These are phyloP conservation scores for Eimeria tenella DNA, from an alignment of 169 alveolate species.

Conservation along the genomic window DNA sequence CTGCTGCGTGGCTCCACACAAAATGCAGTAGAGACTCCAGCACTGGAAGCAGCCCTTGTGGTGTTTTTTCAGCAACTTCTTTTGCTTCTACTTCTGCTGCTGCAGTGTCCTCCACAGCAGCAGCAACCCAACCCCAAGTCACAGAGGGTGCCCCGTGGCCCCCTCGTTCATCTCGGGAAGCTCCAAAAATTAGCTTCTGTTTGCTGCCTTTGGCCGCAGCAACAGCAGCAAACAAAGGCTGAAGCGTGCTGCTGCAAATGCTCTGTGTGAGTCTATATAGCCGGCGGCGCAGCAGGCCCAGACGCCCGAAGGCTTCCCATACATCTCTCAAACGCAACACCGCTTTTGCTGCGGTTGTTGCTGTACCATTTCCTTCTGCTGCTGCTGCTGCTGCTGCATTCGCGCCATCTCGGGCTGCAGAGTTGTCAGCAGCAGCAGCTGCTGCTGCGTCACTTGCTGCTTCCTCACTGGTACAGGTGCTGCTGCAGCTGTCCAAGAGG, in stretches of 20 bases:
- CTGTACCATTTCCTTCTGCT: neutral
- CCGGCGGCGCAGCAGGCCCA: conserved; percentile 43
- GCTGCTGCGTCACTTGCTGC: conserved; percentile 8
- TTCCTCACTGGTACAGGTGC: neutral
- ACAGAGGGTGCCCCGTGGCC: neutral
- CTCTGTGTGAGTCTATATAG: neutral
- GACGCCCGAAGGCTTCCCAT: conserved; percentile 8
- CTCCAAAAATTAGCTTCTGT: conserved; percentile 1
- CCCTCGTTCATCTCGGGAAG: neutral
- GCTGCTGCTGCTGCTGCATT: conserved; percentile 6
- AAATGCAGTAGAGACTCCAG: conserved; percentile 49
- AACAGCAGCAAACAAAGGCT: conserved; percentile 24
- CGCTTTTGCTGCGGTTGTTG: neutral
- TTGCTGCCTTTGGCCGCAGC: neutral
- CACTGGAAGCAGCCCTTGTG: conserved; percentile 9
- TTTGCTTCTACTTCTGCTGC: neutral
- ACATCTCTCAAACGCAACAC: conserved; percentile 4
- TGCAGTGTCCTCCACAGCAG: neutral
- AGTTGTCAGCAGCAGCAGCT: neutral
- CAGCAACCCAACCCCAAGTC: neutral
- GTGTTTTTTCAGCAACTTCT: neutral
- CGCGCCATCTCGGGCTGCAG: neutral
- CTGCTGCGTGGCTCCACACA: neutral
- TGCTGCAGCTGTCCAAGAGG: neutral
- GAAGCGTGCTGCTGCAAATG: conserved; percentile 1